Percentiles rank a stretch among this genome's conserved stretches.
Conservation (phyloP, 192 early-diverging fungal species). For the Gigaspora rosea region DNA sequence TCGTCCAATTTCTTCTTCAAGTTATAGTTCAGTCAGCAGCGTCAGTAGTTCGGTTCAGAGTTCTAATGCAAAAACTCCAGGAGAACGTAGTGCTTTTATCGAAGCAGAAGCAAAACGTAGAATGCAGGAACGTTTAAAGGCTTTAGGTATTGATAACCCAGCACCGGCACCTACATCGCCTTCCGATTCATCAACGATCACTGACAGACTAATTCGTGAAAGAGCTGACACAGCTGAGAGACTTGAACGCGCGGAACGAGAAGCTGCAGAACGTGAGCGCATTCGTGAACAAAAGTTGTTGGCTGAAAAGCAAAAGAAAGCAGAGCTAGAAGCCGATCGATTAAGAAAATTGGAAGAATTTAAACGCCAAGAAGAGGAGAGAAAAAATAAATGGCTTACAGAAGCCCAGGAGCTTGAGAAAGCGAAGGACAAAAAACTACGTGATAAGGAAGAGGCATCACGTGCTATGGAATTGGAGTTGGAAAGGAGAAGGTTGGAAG, state of each 20-base stretch:
- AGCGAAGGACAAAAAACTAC: constrained; percentile 31
- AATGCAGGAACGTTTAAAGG: constrained; percentile 49
- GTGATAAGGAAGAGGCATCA: constrained; percentile 33
- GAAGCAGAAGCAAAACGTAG: constrained; percentile 54
- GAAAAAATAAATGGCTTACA: constrained; percentile 44
- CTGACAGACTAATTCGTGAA: background rate
- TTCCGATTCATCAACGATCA: constrained; percentile 20
- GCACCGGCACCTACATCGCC: constrained; percentile 18
- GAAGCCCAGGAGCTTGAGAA: constrained; percentile 39
- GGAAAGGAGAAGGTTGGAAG: constrained; percentile 32
- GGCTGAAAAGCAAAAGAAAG: constrained; percentile 33
- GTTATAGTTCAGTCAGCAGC: constrained; percentile 28
- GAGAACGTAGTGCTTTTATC: constrained; percentile 50
- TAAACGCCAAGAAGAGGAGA: background rate
- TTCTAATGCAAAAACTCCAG: constrained; percentile 43
- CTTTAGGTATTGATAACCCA: constrained; percentile 35
- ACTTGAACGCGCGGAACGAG: constrained; percentile 1
- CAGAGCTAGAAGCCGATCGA: constrained; percentile 42
- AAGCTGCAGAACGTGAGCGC: constrained; percentile 32
- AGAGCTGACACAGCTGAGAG: constrained; percentile 23
- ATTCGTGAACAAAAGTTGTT: constrained; percentile 16
- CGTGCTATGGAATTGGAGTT: constrained; percentile 43
- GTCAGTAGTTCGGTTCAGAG: constrained; percentile 31
- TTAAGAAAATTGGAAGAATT: constrained; percentile 42
- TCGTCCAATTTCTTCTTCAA: constrained; percentile 31